Conservation (phyloP, 2,329 filamentous ascomycete species). For the Drechslerella dactyloides region DNA sequence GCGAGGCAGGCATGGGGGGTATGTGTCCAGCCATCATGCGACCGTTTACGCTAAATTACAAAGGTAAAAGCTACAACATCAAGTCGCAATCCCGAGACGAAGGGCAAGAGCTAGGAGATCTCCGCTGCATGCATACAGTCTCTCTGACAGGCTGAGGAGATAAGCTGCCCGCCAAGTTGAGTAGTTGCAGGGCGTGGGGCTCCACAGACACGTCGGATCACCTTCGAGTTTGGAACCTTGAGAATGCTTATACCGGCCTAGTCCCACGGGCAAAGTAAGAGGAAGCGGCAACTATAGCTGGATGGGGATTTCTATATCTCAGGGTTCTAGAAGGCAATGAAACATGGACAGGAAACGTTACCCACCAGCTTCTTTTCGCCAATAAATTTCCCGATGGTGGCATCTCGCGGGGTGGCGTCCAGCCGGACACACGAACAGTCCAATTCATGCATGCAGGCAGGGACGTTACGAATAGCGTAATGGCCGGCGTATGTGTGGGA, state of each 20-base stretch:
- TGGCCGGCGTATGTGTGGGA: too few species aligned
- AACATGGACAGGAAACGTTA: constrained; percentile 17
- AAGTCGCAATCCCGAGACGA: constrained; percentile 45
- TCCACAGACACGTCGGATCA: neutral
- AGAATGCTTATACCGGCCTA: constrained; percentile 17
- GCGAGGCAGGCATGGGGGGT: too few species aligned
- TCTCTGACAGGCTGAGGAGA: constrained; percentile 11
- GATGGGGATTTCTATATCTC: neutral
- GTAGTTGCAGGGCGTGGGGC: constrained; percentile 14
- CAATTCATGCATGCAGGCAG: constrained; percentile 9
- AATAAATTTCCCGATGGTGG: constrained; percentile 38
- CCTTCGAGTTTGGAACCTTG: constrained; percentile 34
- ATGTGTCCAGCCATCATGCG: constrained; percentile 44
- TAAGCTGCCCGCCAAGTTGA: constrained; percentile 32
- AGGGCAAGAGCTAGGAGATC: constrained; percentile 45
- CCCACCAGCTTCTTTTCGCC: constrained; percentile 13
- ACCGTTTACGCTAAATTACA: constrained; percentile 37
- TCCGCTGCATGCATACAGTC: constrained; percentile 14
- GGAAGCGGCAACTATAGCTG: constrained; percentile 4
- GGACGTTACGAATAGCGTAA: neutral
- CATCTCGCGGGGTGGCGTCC: neutral
- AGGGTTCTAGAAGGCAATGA: constrained; percentile 34
- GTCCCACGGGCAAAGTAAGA: constrained; percentile 5
- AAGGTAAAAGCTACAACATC: constrained; percentile 19
- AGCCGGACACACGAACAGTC: neutral